These are phyloP conservation scores for Dactylis glomerata DNA, from an alignment of 176 grass and related monocot species.

Conservation along the genomic window DNA sequence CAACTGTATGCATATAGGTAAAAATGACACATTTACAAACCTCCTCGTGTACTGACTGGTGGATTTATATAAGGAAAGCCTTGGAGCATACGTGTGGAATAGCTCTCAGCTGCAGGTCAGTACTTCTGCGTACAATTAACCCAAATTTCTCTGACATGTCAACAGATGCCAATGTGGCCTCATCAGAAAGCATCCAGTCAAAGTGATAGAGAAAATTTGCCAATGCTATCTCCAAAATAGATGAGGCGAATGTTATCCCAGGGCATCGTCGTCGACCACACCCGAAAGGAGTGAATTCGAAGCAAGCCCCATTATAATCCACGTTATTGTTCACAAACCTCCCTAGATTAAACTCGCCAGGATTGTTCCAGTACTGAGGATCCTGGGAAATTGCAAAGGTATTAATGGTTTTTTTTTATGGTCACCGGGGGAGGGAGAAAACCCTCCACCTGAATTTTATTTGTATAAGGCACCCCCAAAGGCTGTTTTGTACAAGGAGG, in stretches of 20 bases:
- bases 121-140: neutral
- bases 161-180: neutral
- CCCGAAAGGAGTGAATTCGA: conserved; percentile 30
- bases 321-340: neutral
- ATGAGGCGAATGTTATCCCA: neutral
- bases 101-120: neutral
- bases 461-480: too few species aligned
- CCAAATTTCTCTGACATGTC: conserved; percentile 16
- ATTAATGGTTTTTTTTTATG: too few species aligned
- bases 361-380: neutral
- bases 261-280: conserved; percentile 26
- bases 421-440: too few species aligned
- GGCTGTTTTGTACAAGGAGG: too few species aligned
- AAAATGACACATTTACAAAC: neutral
- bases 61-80: neutral
- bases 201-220: conserved; percentile 39
- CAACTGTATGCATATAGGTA: too few species aligned
- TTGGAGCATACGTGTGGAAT: neutral
- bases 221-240: conserved; percentile 3
- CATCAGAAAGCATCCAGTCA: conserved; percentile 26
- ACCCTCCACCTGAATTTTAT: too few species aligned
- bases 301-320: neutral
- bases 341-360: neutral
- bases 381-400: neutral
- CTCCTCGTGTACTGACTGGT: neutral